phyloP scores from a whole-genome alignment of 257 asterid genomes.

The Nyctanthes arbortristis region DNA sequence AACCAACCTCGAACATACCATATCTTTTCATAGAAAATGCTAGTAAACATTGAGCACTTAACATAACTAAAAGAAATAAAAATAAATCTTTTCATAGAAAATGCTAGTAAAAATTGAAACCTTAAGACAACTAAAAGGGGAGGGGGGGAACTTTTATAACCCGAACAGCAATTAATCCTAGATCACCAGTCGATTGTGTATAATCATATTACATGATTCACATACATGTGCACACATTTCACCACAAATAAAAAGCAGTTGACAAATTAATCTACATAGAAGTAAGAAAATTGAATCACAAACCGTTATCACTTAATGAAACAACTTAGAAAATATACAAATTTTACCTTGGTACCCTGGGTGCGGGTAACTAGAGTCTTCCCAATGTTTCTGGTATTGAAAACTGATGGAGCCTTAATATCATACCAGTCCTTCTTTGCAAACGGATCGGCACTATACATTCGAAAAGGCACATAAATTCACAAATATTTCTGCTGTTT shows the following conservation, averaged over 20 bases:
- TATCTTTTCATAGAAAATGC: background rate
- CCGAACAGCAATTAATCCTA: background rate
- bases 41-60: background rate
- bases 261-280: background rate
- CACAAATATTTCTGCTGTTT: background rate
- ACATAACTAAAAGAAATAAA: background rate
- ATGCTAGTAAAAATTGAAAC: background rate
- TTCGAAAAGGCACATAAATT: background rate
- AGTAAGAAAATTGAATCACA: background rate
- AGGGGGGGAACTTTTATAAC: background rate
- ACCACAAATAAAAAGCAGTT: background rate
- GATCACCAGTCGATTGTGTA: too few species aligned
- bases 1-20: background rate
- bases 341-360: conserved; percentile 61
- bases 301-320: background rate
- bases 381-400: conserved; percentile 48
- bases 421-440: conserved; percentile 71
- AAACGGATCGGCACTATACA: conserved; percentile 47
- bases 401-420: conserved; percentile 58
- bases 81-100: too few species aligned
- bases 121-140: background rate
- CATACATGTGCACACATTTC: background rate
- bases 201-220: background rate
- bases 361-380: conserved; percentile 62
- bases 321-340: background rate